Base-by-base conservation (phyloP, 1,139 yeast species). In the Hyphopichia khmerensis region DNA sequence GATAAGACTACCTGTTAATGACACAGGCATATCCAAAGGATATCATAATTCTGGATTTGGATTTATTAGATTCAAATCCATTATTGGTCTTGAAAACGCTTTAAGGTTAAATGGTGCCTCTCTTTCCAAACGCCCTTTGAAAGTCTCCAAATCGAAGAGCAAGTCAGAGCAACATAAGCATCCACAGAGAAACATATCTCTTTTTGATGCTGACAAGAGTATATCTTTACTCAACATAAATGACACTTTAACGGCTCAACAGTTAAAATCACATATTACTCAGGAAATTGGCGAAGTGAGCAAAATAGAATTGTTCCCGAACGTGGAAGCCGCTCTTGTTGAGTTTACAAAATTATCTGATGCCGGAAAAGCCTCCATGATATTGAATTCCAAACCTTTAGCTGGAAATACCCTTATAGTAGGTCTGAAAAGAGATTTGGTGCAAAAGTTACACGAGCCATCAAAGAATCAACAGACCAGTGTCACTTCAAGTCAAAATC, bases 361-460 rank as follows among this genome's bases (percentile, higher is more conserved):
- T 43, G 78, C 87, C 3, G 93, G 95, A 0, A 72, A 62, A 42
- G 86, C 86, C 0, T 63, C 72, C 0, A 57, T 86, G 59, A 59
- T 61, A 3, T 52, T 84, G n/a, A 72, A 75, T 33, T 79, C 80
- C 0, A 51, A 50, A 10, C 52, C 47, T 8, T 62, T 78, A 21
- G 74, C 71, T 11, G 73, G 65, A 1, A 59, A 54, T 24, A 40
- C 41, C 0, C 51, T 82, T 2, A 51, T 55, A 16, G 58, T 75
- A 21, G 76, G 75, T 1, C 53, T 70, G 4, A 67, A 72, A 35
- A 42, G 53, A 2, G 76, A 70, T n/a, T 49, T 74, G 31, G 53
- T 17, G n/a, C 33, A 17, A n/a, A 9, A 17, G 18, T n/a, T 32
- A 6, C 34, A 32, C 7, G 23, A 26, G 9, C n/a, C n/a, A 10